Conservation (phyloP, 768 basidiomycete genomes). For the Tremella yokohamensis region DNA sequence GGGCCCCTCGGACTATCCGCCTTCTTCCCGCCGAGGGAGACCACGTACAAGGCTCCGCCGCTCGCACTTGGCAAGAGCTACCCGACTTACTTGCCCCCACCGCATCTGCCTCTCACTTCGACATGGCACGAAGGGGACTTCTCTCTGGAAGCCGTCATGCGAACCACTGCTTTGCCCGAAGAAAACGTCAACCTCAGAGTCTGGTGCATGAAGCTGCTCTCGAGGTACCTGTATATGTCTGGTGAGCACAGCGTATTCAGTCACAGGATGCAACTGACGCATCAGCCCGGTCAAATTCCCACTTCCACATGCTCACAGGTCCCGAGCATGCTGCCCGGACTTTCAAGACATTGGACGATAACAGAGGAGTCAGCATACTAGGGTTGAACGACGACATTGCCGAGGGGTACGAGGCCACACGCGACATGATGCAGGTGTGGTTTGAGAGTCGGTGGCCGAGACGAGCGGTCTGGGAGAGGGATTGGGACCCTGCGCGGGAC, state of each 20-base stretch:
- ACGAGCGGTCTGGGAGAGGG: constrained; percentile 38
- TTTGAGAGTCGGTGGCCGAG: constrained; percentile 36
- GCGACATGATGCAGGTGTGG: constrained; percentile 31
- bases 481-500: constrained; percentile 17
- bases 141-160: constrained; percentile 35
- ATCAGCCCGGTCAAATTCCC: constrained; percentile 24
- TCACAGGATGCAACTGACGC: background rate
- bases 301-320: constrained; percentile 44
- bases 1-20: constrained; percentile 46
- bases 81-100: constrained; percentile 37
- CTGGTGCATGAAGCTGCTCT: constrained; percentile 43
- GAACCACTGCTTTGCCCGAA: constrained; percentile 27
- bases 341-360: constrained; percentile 33
- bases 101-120: constrained; percentile 44
- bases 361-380: constrained; percentile 30
- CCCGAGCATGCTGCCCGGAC: constrained; percentile 32
- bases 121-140: constrained; percentile 50
- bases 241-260: constrained; percentile 28
- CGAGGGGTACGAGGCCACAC: constrained; percentile 33
- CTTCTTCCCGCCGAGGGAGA: constrained; percentile 42
- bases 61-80: constrained; percentile 7
- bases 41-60: constrained; percentile 17
- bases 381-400: constrained; percentile 49
- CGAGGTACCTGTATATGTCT: constrained; percentile 44
- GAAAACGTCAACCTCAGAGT: constrained; percentile 32